Base-by-base conservation (phyloP, 441 rosid genomes). In the Codiaeum variegatum region DNA sequence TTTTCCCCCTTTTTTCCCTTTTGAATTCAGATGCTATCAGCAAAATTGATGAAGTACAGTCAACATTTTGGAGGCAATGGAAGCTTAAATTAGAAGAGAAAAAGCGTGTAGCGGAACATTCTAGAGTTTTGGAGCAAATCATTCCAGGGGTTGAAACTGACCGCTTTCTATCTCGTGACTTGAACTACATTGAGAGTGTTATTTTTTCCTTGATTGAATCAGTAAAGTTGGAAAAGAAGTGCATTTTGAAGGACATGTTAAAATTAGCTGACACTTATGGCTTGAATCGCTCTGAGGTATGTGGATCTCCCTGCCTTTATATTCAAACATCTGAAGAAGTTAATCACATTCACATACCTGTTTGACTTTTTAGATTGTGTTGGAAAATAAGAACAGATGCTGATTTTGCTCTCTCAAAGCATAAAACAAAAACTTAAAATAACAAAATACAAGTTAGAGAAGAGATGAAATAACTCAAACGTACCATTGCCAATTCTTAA, bases 1-100 rank as follows among this genome's bases (percentile, higher is more conserved):
- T 5, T 6, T 36, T 36, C 0, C 61, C 46, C 26, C 63, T 78
- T 72, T 24, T 18, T 70, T 62, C 44, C 47, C 36, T 70, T 67
- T 62, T 82, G 71, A 77, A 66, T 72, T 72, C 86, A 96, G 98
- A 91, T 86, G 97, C 86, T 75, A 83, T 93, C 81, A 85, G 82
- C 75, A 83, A 87, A 84, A 88, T 95, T 60, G 93, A 90, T 77
- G 83, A 85, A 82, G 92, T 84, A 66, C 97, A 91, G 24, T 90
- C 98, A 70, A 88, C 93, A 51, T 96, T 96, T 79, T 93, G 99
- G 99, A 88, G 87, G 81, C 94, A 96, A 42, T 96, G 99, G 99
- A 93, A 96, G 81, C 79, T 88, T 76, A 91, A 93, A 79, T 81
- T 96, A 80, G 99, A 93, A 85, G 97, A 88, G 66, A 91, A 92